Evolutionary conservation across 768 basidiomycete species (phyloP), one percentile per base, ranked within the genome.

Genomic region (Pleurotus tuoliensis): DNA sequence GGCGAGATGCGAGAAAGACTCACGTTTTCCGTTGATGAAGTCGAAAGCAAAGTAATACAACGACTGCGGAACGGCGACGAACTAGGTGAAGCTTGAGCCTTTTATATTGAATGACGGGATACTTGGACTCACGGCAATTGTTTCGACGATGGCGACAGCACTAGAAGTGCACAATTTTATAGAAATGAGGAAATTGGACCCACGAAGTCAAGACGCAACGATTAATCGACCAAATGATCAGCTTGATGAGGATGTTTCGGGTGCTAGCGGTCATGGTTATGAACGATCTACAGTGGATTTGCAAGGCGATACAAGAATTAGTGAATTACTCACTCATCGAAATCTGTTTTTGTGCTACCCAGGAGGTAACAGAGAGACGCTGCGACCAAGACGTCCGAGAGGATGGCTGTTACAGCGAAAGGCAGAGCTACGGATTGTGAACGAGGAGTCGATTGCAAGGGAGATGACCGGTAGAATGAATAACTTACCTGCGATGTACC

Each of bases 151-250:
- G 6, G 76, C 76, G 5, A 75, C 67, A 44, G 70, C 68, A 6
- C 77, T 79, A 34, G 13, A 25, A 20, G 46, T 62, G 24, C 24
- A 24, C 24, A 24, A 24, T 5, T 24, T 24, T 24, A 24, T 24
- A 1, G 24, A 1, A 15, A 62, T 38, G 27, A 55, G 11, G 6
- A 27, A 56, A 30, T 11, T 2, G 30, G 8, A 30, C 79, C 38
- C 58, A 80, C 80, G 76, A 76, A n/a, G 80, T 82, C 20, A 82
- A 64, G 40, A 81, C 61, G 63, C 79, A 81, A 9, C 79, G 76
- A 61, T 81, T 78, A 41, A 81, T 78, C 2, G 77, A 76, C 57
- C 73, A 79, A 18, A 81, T 65, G 3, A 81, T 76, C 20, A 82
- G 63, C 43, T 65, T 73, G 61, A 76, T 76, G 45, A 81, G 75